A percentile compares a stretch with the other conserved stretches of the same genome.
phyloP scores from a whole-genome alignment of 1,139 yeast genomes.

The Hansenula sp. region DNA sequence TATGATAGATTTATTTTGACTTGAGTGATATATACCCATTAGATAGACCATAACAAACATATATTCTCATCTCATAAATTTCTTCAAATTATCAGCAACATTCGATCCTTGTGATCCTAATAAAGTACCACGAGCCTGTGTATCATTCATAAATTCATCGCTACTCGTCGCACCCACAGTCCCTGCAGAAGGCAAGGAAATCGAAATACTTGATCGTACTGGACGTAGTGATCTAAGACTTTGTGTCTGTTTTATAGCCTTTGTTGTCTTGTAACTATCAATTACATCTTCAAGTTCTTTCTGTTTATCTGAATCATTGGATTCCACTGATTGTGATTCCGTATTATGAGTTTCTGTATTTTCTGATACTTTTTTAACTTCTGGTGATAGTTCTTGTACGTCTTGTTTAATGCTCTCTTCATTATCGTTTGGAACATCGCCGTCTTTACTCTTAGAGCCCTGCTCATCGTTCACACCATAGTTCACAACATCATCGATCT shows the following conservation, averaged over 20 bases:
- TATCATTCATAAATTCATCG: too few relatives aligned
- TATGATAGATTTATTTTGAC: neutral
- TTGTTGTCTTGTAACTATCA: neutral
- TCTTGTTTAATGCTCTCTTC: too few relatives aligned
- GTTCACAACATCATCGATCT: neutral
- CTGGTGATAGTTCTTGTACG: neutral
- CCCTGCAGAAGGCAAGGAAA: neutral
- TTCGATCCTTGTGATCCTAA: neutral
- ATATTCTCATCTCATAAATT: conserved; percentile 4
- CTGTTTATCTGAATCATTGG: neutral
- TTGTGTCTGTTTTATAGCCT: neutral
- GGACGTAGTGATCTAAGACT: neutral
- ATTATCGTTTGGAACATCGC: neutral
- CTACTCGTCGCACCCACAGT: too few relatives aligned
- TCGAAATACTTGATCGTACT: neutral
- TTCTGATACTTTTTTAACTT: neutral
- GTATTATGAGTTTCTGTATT: neutral
- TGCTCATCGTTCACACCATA: neutral
- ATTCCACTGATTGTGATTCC: neutral
- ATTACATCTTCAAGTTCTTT: neutral
- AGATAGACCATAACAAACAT: neutral
- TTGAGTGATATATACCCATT: neutral
- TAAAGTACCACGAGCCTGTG: neutral
- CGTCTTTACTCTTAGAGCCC: too few relatives aligned
- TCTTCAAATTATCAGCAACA: conserved; percentile 7